These are phyloP conservation scores for Colletotrichum spinosum DNA, from an alignment of 2,329 filamentous ascomycete genomes.

Conservation along the genomic window DNA sequence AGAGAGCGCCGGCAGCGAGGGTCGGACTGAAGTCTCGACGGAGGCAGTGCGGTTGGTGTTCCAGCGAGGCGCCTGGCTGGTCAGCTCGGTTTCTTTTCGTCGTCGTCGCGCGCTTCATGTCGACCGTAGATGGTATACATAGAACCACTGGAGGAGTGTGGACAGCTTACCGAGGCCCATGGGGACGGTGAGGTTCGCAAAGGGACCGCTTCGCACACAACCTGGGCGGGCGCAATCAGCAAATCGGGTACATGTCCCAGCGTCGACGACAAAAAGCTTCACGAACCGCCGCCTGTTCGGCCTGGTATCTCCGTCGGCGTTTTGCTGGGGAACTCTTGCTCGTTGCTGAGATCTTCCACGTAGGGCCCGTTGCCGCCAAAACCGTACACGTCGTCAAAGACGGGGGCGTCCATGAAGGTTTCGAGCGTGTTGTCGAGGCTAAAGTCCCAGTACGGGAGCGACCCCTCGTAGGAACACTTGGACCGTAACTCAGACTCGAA, in stretches of 20 bases:
- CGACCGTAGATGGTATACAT: too few relatives aligned
- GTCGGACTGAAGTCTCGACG: conserved; percentile 14
- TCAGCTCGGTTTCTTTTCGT: background rate
- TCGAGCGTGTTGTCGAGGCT: conserved; percentile 28
- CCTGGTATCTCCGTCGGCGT: background rate
- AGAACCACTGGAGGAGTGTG: too few relatives aligned
- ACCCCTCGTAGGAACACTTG: conserved; percentile 41
- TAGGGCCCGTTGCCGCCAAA: conserved; percentile 36
- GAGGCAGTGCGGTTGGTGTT: conserved; percentile 7
- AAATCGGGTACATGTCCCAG: background rate
- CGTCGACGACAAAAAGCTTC: background rate
- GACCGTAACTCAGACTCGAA: conserved; percentile 42
- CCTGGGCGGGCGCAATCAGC: background rate
- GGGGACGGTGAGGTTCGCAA: conserved; percentile 17
- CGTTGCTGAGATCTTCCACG: background rate
- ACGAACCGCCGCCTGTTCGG: conserved; percentile 10
- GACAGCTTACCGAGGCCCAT: conserved; percentile 10
- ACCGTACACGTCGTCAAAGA: conserved; percentile 33
- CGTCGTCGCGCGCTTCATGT: too few relatives aligned
- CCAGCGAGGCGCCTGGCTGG: background rate
- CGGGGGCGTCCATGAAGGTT: conserved; percentile 28
- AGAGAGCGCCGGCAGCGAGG: conserved; percentile 2
- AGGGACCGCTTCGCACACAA: conserved; percentile 3
- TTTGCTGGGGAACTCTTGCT: background rate
- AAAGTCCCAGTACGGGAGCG: conserved; percentile 41